A percentile compares a stretch with the other conserved stretches of the same genome.
Evolutionary conservation across 106 monocot genomes (phyloP).

Genomic region (Chionographis japonica): DNA sequence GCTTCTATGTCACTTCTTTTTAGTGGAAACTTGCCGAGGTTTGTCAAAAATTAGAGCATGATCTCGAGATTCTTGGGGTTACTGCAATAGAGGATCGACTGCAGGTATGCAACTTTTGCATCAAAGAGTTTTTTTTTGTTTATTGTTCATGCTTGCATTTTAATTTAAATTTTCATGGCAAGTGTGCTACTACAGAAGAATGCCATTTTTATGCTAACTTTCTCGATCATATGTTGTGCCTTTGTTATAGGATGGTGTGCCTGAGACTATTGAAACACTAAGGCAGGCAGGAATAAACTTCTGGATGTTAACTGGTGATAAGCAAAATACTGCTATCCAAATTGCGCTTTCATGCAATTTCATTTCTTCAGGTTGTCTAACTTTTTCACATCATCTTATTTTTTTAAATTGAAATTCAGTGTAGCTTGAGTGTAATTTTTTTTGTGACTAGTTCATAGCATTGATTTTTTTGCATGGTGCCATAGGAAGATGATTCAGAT

Average conservation of each 20-base stretch:
- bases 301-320: conserved; percentile 99
- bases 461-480: too few relatives aligned
- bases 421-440: too few relatives aligned
- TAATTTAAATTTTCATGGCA: neutral
- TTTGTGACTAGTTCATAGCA: too few relatives aligned
- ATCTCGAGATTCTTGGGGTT: conserved; percentile 92
- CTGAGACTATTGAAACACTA: conserved; percentile 88
- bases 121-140: neutral
- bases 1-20: neutral
- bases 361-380: conserved; percentile 70
- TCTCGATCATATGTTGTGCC: neutral
- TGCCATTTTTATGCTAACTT: neutral
- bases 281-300: conserved; percentile 94
- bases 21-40: conserved; percentile 91
- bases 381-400: neutral
- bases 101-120: conserved; percentile 46
- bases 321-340: conserved; percentile 94
- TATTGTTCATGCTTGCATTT: too few relatives aligned
- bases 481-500: too few relatives aligned
- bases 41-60: conserved; percentile 77
- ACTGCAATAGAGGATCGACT: conserved; percentile 94
- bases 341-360: conserved; percentile 92
- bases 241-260: conserved; percentile 74
- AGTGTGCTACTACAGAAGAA: neutral
- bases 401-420: too few relatives aligned